Evolutionary conservation across 768 basidiomycete genomes (phyloP), one percentile per base, ranked within the genome.

Genomic region (Cystofilobasidium capitatum): DNA sequence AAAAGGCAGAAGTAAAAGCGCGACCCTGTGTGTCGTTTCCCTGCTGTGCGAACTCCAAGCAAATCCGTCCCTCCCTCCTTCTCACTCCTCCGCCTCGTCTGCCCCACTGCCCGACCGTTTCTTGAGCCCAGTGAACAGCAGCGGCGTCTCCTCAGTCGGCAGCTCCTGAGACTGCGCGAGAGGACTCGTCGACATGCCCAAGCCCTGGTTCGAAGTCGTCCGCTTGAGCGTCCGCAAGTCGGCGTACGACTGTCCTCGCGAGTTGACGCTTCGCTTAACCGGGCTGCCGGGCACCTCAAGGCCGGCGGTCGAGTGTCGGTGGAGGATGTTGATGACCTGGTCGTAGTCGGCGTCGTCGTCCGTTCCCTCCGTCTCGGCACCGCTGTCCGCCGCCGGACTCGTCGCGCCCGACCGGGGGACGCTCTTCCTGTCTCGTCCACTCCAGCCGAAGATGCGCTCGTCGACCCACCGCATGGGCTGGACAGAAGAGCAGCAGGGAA

Each of bases 401-500:
- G 35, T 62, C 44, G 62, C 40, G 40, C 47, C 33, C 26, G 42
- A 62, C 35, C 39, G 5, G 16, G 45, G 31, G n/a, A 12, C 31
- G 39, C 62, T 26, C 42, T 20, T 3, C 16, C 16, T 3, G 49
- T 51, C 49, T 9, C 49, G n/a, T 9, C 49, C 49, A 16, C 49
- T 51, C 67, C 67, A 69, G 20, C 67, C 67, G 39, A 62, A 69
- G 36, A 69, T 10, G 0, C 47, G 31, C 40, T 69, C 67, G 36
- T 69, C 67, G 47, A 69, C 33, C 67, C 67, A 69, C 36, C 54
- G 55, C 67, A 69, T 62, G 14, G 67, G 67, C 61, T 69, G 67
- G 8, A 24, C 24, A n/a, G 36, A 22, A 63, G 17, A 26, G n/a
- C 10, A 36, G 6, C 31, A 9, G 12, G 44, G 22, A 59, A 42